Evolutionary conservation across 139 green algal genomes (phyloP).

Genomic region (Tetraselmis striata): DNA sequence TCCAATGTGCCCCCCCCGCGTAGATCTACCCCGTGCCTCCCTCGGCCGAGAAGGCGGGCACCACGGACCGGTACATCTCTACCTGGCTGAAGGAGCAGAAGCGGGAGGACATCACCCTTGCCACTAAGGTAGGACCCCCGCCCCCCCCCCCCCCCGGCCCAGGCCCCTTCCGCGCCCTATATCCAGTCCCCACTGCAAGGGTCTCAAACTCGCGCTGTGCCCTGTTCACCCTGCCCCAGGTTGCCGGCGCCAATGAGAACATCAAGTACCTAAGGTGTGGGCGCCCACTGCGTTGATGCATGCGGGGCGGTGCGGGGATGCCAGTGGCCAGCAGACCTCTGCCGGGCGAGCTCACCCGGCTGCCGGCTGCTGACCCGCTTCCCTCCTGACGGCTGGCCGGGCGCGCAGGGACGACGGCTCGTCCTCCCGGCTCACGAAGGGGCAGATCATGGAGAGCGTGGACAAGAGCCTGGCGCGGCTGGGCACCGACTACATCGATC

Average conservation of each 20-base stretch:
- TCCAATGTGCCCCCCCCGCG: too few relatives aligned
- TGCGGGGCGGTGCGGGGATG: constrained; percentile 2
- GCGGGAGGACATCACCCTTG: constrained; percentile 69
- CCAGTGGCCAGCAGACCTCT: too few relatives aligned
- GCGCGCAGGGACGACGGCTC: constrained; percentile 30
- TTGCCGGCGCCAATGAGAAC: constrained; percentile 55
- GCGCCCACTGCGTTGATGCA: neutral
- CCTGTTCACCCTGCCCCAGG: too few relatives aligned
- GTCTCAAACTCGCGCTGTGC: too few relatives aligned
- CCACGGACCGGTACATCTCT: constrained; percentile 76
- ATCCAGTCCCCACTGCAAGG: too few relatives aligned
- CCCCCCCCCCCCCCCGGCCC: too few relatives aligned
- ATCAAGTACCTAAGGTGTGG: constrained; percentile 41
- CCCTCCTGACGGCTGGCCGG: too few relatives aligned
- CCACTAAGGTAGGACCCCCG: constrained; percentile 79
- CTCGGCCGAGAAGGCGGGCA: constrained; percentile 52
- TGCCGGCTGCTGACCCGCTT: too few relatives aligned
- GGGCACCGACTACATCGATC: constrained; percentile 78
- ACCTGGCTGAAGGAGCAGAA: constrained; percentile 65
- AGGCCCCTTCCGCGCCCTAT: too few relatives aligned
- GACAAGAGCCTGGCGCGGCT: constrained; percentile 61
- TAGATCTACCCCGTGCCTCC: constrained; percentile 77
- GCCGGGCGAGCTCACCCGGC: too few relatives aligned
- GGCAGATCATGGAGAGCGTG: constrained; percentile 65
- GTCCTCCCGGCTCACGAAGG: constrained; percentile 33